A percentile compares a stretch with the other conserved stretches of the same genome.
phyloP scores from a whole-genome alignment of 2,329 filamentous ascomycete genomes.

The Malbranchea zuffiana region DNA sequence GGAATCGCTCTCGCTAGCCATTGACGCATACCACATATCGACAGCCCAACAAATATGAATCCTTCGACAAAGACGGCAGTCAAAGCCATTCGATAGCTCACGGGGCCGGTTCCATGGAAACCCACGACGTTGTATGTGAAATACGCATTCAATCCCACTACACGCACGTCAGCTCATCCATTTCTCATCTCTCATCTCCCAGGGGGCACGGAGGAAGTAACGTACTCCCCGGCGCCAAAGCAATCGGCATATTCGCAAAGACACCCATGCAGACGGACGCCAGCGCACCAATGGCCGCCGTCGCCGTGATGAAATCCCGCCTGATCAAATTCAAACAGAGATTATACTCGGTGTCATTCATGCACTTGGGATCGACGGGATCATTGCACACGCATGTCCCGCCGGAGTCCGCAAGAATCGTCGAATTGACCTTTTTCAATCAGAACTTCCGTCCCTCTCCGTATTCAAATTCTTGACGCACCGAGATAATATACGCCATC shows the following conservation, averaged over 20 bases:
- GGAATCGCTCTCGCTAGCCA: conserved; percentile 80
- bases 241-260: conserved; percentile 68
- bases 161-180: neutral
- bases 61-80: conserved; percentile 85
- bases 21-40: conserved; percentile 69
- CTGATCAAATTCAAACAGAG: conserved; percentile 48
- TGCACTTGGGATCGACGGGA: conserved; percentile 39
- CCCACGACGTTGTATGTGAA: conserved; percentile 77
- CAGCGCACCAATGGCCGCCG: conserved; percentile 69
- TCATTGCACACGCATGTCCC: conserved; percentile 64
- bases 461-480: conserved; percentile 45
- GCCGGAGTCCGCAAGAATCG: conserved; percentile 59
- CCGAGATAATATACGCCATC: conserved; percentile 71
- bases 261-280: conserved; percentile 76
- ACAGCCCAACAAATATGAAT: conserved; percentile 70
- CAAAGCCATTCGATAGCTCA: conserved; percentile 64
- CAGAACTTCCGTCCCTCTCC: neutral
- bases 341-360: conserved; percentile 36
- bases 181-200: neutral
- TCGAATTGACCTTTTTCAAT: conserved; percentile 45
- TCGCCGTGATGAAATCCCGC: conserved; percentile 72
- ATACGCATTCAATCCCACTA: conserved; percentile 77
- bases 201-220: neutral
- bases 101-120: conserved; percentile 58
- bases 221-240: conserved; percentile 55